phyloP scores from a whole-genome alignment of 768 basidiomycete species.

The Russula abietina region DNA sequence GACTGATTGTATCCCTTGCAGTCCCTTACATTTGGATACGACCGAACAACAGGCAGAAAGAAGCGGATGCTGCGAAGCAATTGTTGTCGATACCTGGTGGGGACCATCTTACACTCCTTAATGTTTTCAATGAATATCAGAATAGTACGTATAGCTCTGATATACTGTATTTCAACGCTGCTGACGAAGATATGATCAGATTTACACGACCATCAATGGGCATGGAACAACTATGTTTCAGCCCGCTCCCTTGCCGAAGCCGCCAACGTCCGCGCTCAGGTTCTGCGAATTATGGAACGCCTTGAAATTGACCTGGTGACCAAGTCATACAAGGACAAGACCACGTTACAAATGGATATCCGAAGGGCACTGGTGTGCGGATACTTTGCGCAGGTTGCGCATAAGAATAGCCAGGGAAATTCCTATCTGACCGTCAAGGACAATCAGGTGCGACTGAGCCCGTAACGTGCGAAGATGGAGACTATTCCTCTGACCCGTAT shows the following conservation, averaged over 20 bases:
- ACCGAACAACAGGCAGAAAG: constrained; percentile 78
- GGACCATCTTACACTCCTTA: constrained; percentile 90
- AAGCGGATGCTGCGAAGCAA: constrained; percentile 90
- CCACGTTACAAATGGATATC: constrained; percentile 59
- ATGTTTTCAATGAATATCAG: constrained; percentile 91
- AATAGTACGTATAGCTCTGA: constrained; percentile 48
- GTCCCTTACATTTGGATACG: constrained; percentile 95
- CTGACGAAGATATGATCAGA: not conserved
- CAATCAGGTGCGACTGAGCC: constrained; percentile 59
- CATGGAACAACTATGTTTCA: constrained; percentile 86
- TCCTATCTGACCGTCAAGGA: constrained; percentile 91
- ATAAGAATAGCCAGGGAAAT: constrained; percentile 86
- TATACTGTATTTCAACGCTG: not conserved
- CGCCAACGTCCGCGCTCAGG: constrained; percentile 86
- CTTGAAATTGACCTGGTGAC: constrained; percentile 75
- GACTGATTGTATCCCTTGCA: constrained; percentile 25
- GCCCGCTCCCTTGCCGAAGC: constrained; percentile 80
- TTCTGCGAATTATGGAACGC: constrained; percentile 87
- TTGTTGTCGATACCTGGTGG: constrained; percentile 85
- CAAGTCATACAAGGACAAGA: constrained; percentile 50
- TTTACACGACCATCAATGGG: constrained; percentile 73
- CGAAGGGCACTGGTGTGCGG: constrained; percentile 83
- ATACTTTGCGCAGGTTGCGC: constrained; percentile 98
- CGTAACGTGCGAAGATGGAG: not conserved
- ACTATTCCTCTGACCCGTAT: not conserved